These are phyloP conservation scores for Sinapis alba DNA, from an alignment of 441 rosid species.

Conservation along the genomic window DNA sequence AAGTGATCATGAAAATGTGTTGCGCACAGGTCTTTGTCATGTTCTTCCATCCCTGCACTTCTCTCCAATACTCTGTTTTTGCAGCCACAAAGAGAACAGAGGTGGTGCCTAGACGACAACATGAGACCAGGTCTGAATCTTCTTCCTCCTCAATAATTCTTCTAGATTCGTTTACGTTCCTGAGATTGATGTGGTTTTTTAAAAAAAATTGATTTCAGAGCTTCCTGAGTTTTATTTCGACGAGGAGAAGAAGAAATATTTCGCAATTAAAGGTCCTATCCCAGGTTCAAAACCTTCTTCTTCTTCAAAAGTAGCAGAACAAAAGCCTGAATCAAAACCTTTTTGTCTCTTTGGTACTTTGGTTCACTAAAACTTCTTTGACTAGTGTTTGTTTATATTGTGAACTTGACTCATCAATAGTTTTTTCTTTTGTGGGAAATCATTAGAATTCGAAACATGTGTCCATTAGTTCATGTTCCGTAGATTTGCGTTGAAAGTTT, in stretches of 20 bases:
- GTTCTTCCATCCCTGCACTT: conserved; percentile 82
- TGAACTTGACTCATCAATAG: background rate
- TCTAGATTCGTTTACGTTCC: background rate
- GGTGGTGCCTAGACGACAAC: background rate
- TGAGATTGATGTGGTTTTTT: background rate
- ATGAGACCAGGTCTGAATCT: background rate
- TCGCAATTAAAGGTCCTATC: no score
- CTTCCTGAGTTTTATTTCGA: no score
- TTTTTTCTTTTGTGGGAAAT: background rate
- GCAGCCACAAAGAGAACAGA: conserved; percentile 55
- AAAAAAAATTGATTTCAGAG: no score
- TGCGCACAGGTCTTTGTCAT: conserved; percentile 76
- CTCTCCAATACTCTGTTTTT: conserved; percentile 85
- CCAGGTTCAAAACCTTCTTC: no score
- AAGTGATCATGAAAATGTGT: conserved; percentile 11
- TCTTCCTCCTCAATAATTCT: background rate
- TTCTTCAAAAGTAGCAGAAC: no score
- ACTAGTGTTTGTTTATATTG: background rate
- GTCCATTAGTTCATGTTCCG: background rate
- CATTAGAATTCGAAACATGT: background rate
- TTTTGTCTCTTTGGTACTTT: no score
- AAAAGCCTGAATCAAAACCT: no score
- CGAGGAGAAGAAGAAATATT: no score
- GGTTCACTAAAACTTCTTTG: background rate
- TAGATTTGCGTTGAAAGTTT: background rate